Evolutionary conservation across 768 basidiomycete genomes (phyloP).

Genomic region (Phanerodontia chrysosporium): DNA sequence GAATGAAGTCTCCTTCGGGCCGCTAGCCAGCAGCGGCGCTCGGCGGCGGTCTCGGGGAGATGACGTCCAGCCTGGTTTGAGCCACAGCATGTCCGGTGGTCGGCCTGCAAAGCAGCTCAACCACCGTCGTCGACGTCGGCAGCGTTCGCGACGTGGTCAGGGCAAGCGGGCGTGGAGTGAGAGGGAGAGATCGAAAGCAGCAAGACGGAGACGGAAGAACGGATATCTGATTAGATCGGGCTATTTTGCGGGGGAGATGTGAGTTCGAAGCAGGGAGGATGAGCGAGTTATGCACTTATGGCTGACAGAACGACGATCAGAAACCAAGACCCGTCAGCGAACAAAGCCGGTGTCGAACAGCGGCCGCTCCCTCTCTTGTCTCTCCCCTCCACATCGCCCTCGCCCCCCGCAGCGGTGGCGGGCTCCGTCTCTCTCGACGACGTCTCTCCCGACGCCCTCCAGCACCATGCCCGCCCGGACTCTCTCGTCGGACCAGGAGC

Average conservation of each 20-base stretch:
- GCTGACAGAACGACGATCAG: slow-evolving; percentile 11
- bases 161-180: not conserved
- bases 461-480: slow-evolving; percentile 16
- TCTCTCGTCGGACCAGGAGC: slow-evolving; percentile 6
- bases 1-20: not conserved
- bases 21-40: not conserved
- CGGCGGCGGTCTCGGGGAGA: not conserved
- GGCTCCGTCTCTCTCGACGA: slow-evolving; percentile 10
- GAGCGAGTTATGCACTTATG: not conserved
- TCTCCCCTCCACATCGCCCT: not conserved
- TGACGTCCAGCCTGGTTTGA: not conserved
- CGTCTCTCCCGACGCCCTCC: slow-evolving; percentile 1
- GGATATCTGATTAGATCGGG: slow-evolving; percentile 6
- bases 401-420: slow-evolving; percentile 7
- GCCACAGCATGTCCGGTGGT: not conserved
- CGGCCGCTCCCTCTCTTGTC: not conserved
- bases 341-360: slow-evolving; percentile 8
- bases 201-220: slow-evolving; percentile 1
- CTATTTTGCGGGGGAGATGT: not conserved
- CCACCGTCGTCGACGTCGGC: not conserved
- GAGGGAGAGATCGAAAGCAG: slow-evolving; percentile 1
- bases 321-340: not conserved
- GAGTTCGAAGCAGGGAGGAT: not conserved
- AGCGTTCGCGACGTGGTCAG: not conserved
- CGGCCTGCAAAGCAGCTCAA: not conserved